These are phyloP conservation scores for Nigrospora osmanthi DNA, from an alignment of 2,329 filamentous ascomycete species.

Conservation along the genomic window DNA sequence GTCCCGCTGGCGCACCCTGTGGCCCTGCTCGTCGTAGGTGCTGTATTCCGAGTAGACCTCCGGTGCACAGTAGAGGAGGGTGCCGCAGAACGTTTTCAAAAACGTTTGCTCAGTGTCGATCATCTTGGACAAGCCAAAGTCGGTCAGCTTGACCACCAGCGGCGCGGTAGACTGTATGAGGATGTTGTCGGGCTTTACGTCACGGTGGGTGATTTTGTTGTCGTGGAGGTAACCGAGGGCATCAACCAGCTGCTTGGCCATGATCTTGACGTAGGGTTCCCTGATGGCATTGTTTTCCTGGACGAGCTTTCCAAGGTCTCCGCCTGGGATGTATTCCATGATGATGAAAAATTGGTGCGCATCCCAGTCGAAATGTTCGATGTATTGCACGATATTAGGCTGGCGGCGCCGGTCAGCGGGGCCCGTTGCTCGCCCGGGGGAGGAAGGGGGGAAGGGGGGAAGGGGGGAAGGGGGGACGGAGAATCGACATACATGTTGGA, in stretches of 20 bases:
- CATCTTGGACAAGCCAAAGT: constrained; percentile 95
- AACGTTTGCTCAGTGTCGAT: constrained; percentile 87
- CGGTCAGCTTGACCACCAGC: constrained; percentile 81
- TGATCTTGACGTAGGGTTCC: constrained; percentile 61
- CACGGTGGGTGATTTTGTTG: constrained; percentile 90
- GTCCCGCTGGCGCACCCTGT: constrained; percentile 54
- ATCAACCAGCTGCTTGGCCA: constrained; percentile 70
- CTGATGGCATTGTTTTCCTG: constrained; percentile 50
- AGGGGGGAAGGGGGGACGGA: background rate
- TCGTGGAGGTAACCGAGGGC: constrained; percentile 81
- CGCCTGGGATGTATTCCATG: constrained; percentile 84
- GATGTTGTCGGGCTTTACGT: constrained; percentile 98
- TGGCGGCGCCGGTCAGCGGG: constrained; percentile 23
- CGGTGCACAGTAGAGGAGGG: constrained; percentile 88
- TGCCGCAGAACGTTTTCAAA: constrained; percentile 92
- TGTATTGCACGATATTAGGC: constrained; percentile 85
- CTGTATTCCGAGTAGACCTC: constrained; percentile 80
- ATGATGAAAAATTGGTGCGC: constrained; percentile 87
- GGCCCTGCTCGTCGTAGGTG: constrained; percentile 63
- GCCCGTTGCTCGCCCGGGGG: background rate
- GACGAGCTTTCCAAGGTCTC: constrained; percentile 75
- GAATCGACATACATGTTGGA: constrained; percentile 63
- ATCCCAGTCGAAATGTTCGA: constrained; percentile 79
- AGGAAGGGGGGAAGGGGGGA: background rate
- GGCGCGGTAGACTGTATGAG: constrained; percentile 68